Evolutionary conservation across 441 rosid genomes (phyloP), one percentile per base, ranked within the genome.

Genomic region (Syzygium syzygioides): DNA sequence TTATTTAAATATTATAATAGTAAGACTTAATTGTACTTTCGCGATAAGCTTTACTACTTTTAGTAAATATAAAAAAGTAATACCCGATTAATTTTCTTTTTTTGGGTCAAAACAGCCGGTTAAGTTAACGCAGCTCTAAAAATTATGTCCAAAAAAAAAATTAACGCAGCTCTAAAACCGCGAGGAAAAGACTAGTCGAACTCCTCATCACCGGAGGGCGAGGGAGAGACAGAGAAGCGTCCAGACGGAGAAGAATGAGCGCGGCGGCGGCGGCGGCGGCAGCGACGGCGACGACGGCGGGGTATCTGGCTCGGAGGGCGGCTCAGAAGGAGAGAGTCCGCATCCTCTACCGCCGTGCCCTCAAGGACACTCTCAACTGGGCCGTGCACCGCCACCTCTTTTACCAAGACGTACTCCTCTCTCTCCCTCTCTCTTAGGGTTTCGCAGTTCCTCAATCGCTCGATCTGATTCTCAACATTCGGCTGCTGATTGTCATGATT

Each of bases 311-410:
- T 48, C 94, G 99, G 91, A 92, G 99, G 91, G 96, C 98, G 59
- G 97, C 96, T 30, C 99, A 98, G 93, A 97, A 93, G 93, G 98
- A 97, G 95, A 94, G 96, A 89, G 98, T 95, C 85, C 93, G 96
- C 92, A 96, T 98, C 92, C 98, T 97, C 53, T 98, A 98, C 91
- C 95, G 99, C 88, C 98, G 98, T 79, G 98, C 99, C 80, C 98
- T 98, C 68, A 95, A 94, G 91, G 98, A 98, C 87, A 94, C 96
- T 57, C 98, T 98, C 86, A 96, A 95, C 94, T 98, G 99, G 99
- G 98, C 99, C 85, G 99, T 98, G 60, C 99, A 96, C 91, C 98
- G 99, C 92, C 97, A 96, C 91, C 95, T 97, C 89, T 98, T 98
- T 91, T 98, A 97, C 90, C 89, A 91, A 83, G 99, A 98, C 87